Conservation (phyloP, 805 yeast genomes). For the Saccharomycopsis schoenii region DNA sequence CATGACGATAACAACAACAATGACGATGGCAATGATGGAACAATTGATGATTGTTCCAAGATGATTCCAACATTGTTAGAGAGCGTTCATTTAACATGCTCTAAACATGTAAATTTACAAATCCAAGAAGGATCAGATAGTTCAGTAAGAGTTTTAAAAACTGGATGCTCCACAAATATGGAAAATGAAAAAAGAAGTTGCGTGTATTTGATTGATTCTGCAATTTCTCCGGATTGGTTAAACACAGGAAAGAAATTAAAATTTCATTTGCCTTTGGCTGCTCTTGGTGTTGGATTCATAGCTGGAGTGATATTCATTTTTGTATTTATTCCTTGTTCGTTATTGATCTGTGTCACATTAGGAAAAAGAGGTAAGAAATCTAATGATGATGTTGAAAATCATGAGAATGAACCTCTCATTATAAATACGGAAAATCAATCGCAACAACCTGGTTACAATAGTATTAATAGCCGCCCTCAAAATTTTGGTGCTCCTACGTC, state of each 20-base stretch:
- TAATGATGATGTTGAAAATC: background rate
- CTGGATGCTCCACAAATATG: conserved; percentile 44
- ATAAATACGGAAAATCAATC: background rate
- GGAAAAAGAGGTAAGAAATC: conserved; percentile 11
- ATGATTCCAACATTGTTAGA: conserved; percentile 35
- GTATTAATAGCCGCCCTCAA: background rate
- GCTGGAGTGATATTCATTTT: conserved; percentile 43
- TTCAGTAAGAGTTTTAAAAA: conserved; percentile 48
- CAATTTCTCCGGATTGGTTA: conserved; percentile 58
- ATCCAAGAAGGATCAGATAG: conserved; percentile 40
- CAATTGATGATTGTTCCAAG: conserved; percentile 38
- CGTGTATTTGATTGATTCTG: conserved; percentile 56
- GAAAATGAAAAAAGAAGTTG: conserved; percentile 31
- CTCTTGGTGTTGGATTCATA: conserved; percentile 57
- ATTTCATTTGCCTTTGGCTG: conserved; percentile 55
- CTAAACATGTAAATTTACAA: conserved; percentile 32
- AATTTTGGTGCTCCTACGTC: background rate
- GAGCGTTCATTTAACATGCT: conserved; percentile 35
- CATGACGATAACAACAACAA: background rate
- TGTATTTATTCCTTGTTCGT: conserved; percentile 27
- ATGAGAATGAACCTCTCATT: background rate
- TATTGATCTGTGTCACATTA: conserved; percentile 27
- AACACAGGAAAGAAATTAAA: conserved; percentile 39
- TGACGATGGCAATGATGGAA: conserved; percentile 3
- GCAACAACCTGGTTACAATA: background rate